Percentiles rank a stretch among this genome's conserved stretches.
Conservation (phyloP, 129 eudicot genomes). For the Saposhnikovia divaricata region DNA sequence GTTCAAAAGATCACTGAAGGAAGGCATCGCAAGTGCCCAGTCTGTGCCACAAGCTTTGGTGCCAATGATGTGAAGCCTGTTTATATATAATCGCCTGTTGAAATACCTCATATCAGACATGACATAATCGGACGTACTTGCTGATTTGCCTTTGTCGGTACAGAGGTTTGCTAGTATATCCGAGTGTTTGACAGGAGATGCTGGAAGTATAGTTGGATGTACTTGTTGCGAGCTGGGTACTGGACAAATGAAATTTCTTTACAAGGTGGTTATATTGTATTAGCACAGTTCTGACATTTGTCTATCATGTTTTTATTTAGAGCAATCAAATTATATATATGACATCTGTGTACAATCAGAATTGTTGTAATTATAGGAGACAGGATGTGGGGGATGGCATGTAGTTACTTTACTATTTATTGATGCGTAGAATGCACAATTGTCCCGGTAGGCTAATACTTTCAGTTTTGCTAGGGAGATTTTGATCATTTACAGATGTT, state of each 20-base stretch:
- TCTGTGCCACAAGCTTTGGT: constrained; percentile 83
- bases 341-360: not conserved
- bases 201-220: constrained; percentile 13
- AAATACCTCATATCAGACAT: not conserved
- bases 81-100: constrained; percentile 42
- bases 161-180: constrained; percentile 4
- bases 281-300: constrained; percentile 26
- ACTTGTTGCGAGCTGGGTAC: not conserved
- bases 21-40: constrained; percentile 94
- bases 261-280: constrained; percentile 18
- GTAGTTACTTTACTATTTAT: not conserved
- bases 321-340: constrained; percentile 2
- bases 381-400: not conserved
- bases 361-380: not conserved
- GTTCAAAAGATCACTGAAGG: constrained; percentile 63
- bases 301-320: not conserved
- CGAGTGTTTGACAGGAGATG: constrained; percentile 9
- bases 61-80: constrained; percentile 88
- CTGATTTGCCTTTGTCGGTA: not conserved
- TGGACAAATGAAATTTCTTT: constrained; percentile 21
- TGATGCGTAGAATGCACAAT: not conserved
- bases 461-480: not conserved
- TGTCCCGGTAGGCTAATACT: not conserved
- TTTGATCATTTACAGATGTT: not conserved
- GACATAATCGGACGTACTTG: not conserved